phyloP scores from a whole-genome alignment of 2,329 filamentous ascomycete species.

The Neonectria magnoliae region DNA sequence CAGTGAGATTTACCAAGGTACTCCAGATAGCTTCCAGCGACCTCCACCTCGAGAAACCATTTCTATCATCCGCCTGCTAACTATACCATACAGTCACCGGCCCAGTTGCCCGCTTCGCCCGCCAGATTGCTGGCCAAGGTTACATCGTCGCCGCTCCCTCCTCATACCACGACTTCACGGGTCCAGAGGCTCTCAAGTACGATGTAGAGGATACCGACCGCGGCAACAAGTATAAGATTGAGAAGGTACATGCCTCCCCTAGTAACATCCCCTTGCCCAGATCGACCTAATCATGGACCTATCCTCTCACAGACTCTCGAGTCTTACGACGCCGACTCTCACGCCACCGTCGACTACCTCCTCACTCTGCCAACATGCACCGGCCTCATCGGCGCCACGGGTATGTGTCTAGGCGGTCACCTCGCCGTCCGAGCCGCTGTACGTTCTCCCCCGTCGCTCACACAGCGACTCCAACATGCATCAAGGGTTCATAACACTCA shows the following conservation, averaged over 20 bases:
- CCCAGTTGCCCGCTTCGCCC: constrained; percentile 86
- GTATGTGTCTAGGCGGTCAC: constrained; percentile 95
- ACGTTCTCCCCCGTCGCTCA: constrained; percentile 39
- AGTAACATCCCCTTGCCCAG: not conserved
- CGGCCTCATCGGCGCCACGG: constrained; percentile 80
- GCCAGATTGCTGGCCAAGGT: constrained; percentile 90
- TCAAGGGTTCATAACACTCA: not conserved
- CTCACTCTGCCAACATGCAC: constrained; percentile 81
- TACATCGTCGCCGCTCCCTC: constrained; percentile 93
- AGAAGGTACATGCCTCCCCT: constrained; percentile 64
- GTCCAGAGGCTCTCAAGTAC: constrained; percentile 84
- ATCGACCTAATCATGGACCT: not conserved
- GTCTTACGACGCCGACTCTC: constrained; percentile 86
- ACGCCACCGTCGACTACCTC: constrained; percentile 74
- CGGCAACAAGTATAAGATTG: constrained; percentile 87
- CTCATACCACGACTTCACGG: constrained; percentile 93
- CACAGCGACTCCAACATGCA: not conserved
- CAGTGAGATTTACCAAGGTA: constrained; percentile 96
- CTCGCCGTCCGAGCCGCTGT: constrained; percentile 72
- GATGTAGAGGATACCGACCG: constrained; percentile 87
- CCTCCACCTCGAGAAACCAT: not conserved
- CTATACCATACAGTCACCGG: constrained; percentile 74
- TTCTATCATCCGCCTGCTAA: not conserved
- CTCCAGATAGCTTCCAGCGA: constrained; percentile 15
- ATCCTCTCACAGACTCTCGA: constrained; percentile 69